A percentile compares a stretch with the other conserved stretches of the same genome.
These are phyloP conservation scores for Trametes cinnabarina DNA, from an alignment of 768 basidiomycete genomes.

Conservation along the genomic window DNA sequence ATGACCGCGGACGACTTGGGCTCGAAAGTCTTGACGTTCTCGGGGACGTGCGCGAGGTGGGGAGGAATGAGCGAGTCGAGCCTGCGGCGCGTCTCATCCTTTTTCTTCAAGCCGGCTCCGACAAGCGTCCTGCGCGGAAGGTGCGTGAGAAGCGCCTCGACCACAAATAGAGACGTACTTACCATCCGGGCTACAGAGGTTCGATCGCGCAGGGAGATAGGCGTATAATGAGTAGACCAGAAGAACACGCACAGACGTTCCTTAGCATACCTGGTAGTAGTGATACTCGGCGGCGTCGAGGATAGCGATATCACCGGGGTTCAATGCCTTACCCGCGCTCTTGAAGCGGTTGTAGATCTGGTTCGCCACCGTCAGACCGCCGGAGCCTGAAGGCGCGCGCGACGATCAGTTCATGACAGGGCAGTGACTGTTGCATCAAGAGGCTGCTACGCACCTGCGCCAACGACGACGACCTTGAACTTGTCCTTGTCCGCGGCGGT, in stretches of 20 bases:
- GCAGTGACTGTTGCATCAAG: not conserved
- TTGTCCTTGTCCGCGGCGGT: slow-evolving; percentile 46
- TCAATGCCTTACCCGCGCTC: slow-evolving; percentile 63
- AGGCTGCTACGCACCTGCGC: slow-evolving; percentile 61
- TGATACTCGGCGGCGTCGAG: slow-evolving; percentile 81
- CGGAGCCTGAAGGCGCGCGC: slow-evolving; percentile 54
- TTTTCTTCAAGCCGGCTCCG: slow-evolving; percentile 78
- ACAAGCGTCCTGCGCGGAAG: slow-evolving; percentile 73
- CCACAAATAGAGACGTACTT: too few species aligned
- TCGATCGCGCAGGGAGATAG: slow-evolving; percentile 1
- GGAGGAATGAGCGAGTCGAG: slow-evolving; percentile 71
- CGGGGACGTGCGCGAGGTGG: slow-evolving; percentile 67
- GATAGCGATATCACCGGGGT: slow-evolving; percentile 78
- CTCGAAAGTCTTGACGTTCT: slow-evolving; percentile 71
- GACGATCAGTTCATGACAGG: slow-evolving; percentile 5
- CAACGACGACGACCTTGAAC: slow-evolving; percentile 83
- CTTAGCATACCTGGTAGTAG: slow-evolving; percentile 68
- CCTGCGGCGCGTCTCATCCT: slow-evolving; percentile 64
- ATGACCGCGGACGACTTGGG: slow-evolving; percentile 73
- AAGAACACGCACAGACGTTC: not conserved
- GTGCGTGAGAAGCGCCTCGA: not conserved
- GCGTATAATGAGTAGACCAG: not conserved
- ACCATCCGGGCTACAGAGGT: slow-evolving; percentile 82
- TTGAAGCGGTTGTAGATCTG: slow-evolving; percentile 84
- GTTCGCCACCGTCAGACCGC: slow-evolving; percentile 78